These are phyloP conservation scores for Chalciporus sphaerocephalus DNA, from an alignment of 768 basidiomycete genomes.

Conservation along the genomic window DNA sequence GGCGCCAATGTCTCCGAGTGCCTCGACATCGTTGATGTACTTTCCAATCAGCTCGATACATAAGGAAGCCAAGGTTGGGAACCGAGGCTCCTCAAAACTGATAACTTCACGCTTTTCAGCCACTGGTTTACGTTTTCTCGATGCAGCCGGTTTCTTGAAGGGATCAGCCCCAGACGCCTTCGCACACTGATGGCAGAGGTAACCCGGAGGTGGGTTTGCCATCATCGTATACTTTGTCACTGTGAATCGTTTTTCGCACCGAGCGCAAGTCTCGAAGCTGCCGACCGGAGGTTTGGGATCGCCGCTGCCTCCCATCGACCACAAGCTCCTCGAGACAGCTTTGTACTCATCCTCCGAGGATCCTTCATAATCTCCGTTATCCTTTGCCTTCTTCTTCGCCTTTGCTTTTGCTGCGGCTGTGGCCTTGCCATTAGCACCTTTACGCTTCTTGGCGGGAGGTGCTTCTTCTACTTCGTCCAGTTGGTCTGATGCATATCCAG, in stretches of 20 bases:
- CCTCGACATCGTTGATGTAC: slow-evolving; percentile 86
- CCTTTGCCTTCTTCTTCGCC: slow-evolving; percentile 39
- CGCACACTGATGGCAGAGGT: slow-evolving; percentile 80
- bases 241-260: slow-evolving; percentile 81
- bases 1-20: slow-evolving; percentile 80
- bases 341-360: slow-evolving; percentile 66
- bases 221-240: slow-evolving; percentile 87
- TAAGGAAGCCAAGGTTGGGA: slow-evolving; percentile 68
- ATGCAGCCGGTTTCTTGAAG: slow-evolving; percentile 71
- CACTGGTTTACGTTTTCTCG: slow-evolving; percentile 58
- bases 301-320: slow-evolving; percentile 30
- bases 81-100: slow-evolving; percentile 63
- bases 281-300: slow-evolving; percentile 63
- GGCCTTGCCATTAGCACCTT: slow-evolving; percentile 41
- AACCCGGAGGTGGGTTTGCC: slow-evolving; percentile 65
- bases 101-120: slow-evolving; percentile 66
- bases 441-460: slow-evolving; percentile 53
- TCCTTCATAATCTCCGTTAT: slow-evolving; percentile 46
- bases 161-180: slow-evolving; percentile 76
- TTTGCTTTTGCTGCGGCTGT: slow-evolving; percentile 38
- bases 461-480: slow-evolving; percentile 55
- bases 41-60: slow-evolving; percentile 86
- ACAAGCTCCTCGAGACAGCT: slow-evolving; percentile 52
- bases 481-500: slow-evolving; percentile 69
- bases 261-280: slow-evolving; percentile 74